A percentile compares a stretch with the other conserved stretches of the same genome.
These are phyloP conservation scores for Saturnispora sekii DNA, from an alignment of 805 yeast genomes.

Conservation along the genomic window DNA sequence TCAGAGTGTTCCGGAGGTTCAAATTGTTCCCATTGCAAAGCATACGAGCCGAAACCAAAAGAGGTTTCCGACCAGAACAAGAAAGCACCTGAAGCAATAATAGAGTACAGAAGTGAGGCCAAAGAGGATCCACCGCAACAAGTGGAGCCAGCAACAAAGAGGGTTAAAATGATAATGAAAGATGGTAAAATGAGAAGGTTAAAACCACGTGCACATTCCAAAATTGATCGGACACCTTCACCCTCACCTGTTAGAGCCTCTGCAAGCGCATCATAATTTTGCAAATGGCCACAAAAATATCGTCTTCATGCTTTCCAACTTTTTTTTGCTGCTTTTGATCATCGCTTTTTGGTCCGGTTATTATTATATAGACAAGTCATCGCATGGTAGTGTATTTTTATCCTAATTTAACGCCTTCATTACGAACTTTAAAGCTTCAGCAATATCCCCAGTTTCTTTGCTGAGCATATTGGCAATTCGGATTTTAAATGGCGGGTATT, in stretches of 20 bases:
- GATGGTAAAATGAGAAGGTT: slow-evolving; percentile 14
- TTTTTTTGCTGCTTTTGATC: no score
- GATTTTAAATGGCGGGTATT: slow-evolving; percentile 1
- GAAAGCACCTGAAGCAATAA: not conserved
- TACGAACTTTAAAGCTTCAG: not conserved
- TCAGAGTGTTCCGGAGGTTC: not conserved
- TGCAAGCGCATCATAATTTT: not conserved
- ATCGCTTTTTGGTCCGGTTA: no score
- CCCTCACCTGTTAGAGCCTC: not conserved
- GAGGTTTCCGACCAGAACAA: not conserved
- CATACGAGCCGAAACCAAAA: not conserved
- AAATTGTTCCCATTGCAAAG: not conserved
- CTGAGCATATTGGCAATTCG: no score
- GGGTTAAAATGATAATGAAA: slow-evolving; percentile 8
- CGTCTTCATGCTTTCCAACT: not conserved
- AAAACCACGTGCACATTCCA: slow-evolving; percentile 11
- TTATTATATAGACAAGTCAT: no score
- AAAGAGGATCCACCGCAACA: not conserved
- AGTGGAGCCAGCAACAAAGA: not conserved
- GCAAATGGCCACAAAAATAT: not conserved
- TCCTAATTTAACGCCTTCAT: no score
- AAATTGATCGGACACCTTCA: not conserved
- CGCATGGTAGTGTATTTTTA: no score
- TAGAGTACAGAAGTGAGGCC: not conserved
- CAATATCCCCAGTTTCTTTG: not conserved